Evolutionary conservation across 2,329 filamentous ascomycete genomes (phyloP).

Genomic region (Emergomyces africanus): DNA sequence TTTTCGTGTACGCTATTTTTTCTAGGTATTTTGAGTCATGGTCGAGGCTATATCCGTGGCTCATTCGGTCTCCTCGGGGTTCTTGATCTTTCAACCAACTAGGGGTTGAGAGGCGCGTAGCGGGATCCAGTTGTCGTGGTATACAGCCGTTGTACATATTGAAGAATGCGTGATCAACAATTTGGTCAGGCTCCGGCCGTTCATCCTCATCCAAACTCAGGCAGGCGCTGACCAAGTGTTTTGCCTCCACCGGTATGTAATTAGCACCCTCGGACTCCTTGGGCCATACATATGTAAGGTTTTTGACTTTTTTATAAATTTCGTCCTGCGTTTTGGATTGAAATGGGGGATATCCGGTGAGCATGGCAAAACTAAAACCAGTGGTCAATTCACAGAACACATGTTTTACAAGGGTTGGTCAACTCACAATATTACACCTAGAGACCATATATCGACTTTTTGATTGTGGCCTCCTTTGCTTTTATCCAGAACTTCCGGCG

Average conservation of each 20-base stretch:
- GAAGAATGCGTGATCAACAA: conserved; percentile 39
- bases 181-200: conserved; percentile 36
- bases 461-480: conserved; percentile 91
- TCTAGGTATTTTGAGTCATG: conserved; percentile 26
- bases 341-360: conserved; percentile 91
- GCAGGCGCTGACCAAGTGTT: conserved; percentile 35
- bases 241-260: conserved; percentile 37
- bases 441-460: conserved; percentile 96
- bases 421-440: conserved; percentile 85
- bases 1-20: conserved; percentile 25
- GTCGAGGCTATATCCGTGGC: conserved; percentile 31
- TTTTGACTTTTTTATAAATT: conserved; percentile 38
- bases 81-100: conserved; percentile 32
- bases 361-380: conserved; percentile 72
- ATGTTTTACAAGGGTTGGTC: not conserved
- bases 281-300: conserved; percentile 37
- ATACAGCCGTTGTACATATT: conserved; percentile 38
- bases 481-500: conserved; percentile 90
- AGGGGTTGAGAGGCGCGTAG: conserved; percentile 28
- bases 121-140: conserved; percentile 29
- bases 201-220: conserved; percentile 37
- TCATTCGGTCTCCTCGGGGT: conserved; percentile 34
- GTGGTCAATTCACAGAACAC: conserved; percentile 13
- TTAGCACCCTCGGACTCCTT: conserved; percentile 31
- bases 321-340: conserved; percentile 55